These are phyloP conservation scores for Byssothecium circinans DNA, from an alignment of 2,329 filamentous ascomycete species.

Conservation along the genomic window DNA sequence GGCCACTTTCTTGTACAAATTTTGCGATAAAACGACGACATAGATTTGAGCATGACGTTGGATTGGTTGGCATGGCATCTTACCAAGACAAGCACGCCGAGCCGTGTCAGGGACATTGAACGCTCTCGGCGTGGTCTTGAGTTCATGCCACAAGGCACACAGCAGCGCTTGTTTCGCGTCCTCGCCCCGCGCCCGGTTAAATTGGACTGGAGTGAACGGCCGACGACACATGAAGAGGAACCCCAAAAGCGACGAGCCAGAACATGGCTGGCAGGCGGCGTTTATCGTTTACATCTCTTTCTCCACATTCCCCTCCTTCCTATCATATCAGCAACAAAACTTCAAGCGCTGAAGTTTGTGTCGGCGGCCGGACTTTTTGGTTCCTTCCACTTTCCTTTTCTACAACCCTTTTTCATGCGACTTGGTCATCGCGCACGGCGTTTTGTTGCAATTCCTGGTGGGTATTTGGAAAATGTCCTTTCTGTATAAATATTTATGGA, in stretches of 20 bases:
- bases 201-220: neutral
- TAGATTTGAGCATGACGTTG: neutral
- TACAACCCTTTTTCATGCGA: neutral
- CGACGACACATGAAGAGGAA: neutral
- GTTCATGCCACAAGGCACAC: neutral
- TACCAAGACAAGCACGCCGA: slow-evolving; percentile 4
- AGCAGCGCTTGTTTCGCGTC: too few species aligned
- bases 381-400: neutral
- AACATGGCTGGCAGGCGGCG: neutral
- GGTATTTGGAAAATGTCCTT: too few species aligned
- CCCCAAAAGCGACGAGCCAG: neutral
- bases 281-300: neutral
- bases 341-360: slow-evolving; percentile 38
- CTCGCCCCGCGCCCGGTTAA: neutral
- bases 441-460: too few species aligned
- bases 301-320: neutral
- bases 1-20: slow-evolving; percentile 19
- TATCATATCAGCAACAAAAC: slow-evolving; percentile 16
- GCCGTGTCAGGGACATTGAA: slow-evolving; percentile 6
- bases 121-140: slow-evolving; percentile 2
- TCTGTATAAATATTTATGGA: too few species aligned
- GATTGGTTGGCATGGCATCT: too few species aligned
- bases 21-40: slow-evolving; percentile 1
- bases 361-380: slow-evolving; percentile 6
- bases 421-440: neutral